Percentiles rank a stretch among this genome's conserved stretches.
These are phyloP conservation scores for Serendipita indica DNA, from an alignment of 768 basidiomycete genomes.

Conservation along the genomic window DNA sequence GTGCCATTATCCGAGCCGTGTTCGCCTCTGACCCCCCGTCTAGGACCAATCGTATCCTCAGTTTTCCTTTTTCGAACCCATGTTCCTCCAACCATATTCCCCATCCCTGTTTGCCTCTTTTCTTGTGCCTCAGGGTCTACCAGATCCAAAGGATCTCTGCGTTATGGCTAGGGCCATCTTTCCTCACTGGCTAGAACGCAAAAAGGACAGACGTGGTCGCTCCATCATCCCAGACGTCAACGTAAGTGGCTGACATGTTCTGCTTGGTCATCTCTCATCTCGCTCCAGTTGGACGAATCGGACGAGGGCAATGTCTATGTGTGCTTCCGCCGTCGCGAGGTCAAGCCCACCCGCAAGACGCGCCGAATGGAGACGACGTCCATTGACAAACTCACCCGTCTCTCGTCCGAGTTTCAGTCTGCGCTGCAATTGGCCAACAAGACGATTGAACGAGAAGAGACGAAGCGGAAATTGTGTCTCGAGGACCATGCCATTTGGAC, in stretches of 20 bases:
- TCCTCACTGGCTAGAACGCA: constrained; percentile 80
- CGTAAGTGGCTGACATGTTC: constrained; percentile 33
- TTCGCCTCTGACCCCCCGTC: too few relatives aligned
- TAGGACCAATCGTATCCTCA: constrained; percentile 27
- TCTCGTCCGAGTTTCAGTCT: constrained; percentile 59
- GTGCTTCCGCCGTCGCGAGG: constrained; percentile 90
- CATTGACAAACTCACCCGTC: constrained; percentile 72
- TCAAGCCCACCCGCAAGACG: constrained; percentile 88
- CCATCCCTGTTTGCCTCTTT: constrained; percentile 57
- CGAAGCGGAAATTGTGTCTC: background rate
- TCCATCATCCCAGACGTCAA: constrained; percentile 79
- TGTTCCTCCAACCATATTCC: constrained; percentile 44
- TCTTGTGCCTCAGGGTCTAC: constrained; percentile 52
- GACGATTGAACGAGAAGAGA: constrained; percentile 11
- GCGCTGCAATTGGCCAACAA: constrained; percentile 52
- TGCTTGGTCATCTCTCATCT: background rate
- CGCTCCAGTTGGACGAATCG: constrained; percentile 63
- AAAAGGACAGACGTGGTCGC: constrained; percentile 64
- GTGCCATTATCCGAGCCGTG: constrained; percentile 22
- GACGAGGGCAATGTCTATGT: constrained; percentile 86
- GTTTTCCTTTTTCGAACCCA: constrained; percentile 39
- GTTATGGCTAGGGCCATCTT: constrained; percentile 63
- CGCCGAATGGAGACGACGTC: constrained; percentile 79
- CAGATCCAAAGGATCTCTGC: constrained; percentile 42
- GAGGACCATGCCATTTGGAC: constrained; percentile 10